Conservation (phyloP, 169 alveolate genomes). For the Eimeria necatrix region DNA sequence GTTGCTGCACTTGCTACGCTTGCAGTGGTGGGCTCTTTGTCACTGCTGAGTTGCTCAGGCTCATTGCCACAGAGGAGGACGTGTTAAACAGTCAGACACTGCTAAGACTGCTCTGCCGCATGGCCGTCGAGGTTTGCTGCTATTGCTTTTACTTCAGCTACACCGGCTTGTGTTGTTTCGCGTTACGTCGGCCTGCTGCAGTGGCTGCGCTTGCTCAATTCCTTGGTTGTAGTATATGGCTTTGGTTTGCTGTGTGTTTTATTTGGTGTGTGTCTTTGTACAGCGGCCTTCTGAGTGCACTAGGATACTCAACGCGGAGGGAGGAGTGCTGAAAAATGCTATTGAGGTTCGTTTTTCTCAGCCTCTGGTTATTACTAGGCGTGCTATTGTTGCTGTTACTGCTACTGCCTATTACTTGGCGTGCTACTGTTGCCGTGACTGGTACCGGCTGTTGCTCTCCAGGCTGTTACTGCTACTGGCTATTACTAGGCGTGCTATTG, state of each 20-base stretch:
- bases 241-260: not conserved
- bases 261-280: not conserved
- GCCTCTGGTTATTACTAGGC: not conserved
- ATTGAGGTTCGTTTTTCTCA: not conserved
- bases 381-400: not conserved
- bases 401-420: not conserved
- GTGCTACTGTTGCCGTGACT: not conserved
- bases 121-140: slow-evolving; percentile 35
- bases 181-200: too few relatives aligned
- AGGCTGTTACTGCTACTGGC: not conserved
- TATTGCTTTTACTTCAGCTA: not conserved
- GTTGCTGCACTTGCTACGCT: not conserved
- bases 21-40: not conserved
- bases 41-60: not conserved
- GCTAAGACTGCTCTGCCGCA: not conserved
- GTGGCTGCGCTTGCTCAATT: too few relatives aligned
- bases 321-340: not conserved
- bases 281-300: slow-evolving; percentile 30
- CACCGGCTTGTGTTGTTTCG: not conserved
- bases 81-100: not conserved
- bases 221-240: too few relatives aligned
- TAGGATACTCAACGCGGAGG: not conserved
- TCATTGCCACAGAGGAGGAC: slow-evolving; percentile 13
- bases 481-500: not conserved
- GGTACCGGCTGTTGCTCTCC: not conserved